A percentile compares a stretch with the other conserved stretches of the same genome.
phyloP scores from a whole-genome alignment of 305 asterid genomes.

The Stenogyne calaminthoides region DNA sequence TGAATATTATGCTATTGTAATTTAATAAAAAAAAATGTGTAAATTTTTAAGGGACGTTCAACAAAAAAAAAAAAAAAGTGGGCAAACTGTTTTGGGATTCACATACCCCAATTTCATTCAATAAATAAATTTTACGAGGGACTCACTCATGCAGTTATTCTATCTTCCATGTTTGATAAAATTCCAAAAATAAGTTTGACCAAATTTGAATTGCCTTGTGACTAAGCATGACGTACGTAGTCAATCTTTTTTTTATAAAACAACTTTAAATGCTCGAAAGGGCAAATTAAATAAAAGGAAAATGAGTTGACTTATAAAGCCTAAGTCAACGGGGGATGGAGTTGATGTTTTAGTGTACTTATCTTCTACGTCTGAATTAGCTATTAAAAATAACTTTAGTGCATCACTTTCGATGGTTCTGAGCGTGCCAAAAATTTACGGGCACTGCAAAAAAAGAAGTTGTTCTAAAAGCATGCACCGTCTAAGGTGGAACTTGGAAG shows the following conservation, averaged over 20 bases:
- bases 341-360: not conserved
- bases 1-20: no score
- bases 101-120: no score
- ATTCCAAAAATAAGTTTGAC: not conserved
- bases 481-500: conserved; percentile 44
- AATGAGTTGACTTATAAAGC: conserved; percentile 21
- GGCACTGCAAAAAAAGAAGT: conserved; percentile 23
- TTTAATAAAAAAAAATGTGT: no score
- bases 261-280: not conserved
- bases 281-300: not conserved
- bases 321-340: conserved; percentile 20
- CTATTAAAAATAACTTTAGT: conserved; percentile 29
- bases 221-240: not conserved
- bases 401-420: conserved; percentile 55
- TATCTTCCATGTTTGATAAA: no score
- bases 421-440: conserved; percentile 40
- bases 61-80: no score
- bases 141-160: no score
- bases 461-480: conserved; percentile 39
- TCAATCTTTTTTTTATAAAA: not conserved
- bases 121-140: no score
- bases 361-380: not conserved
- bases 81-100: no score
- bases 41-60: no score
- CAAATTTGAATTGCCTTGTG: not conserved